Base-by-base conservation (phyloP, 2,329 filamentous ascomycete genomes). In the Diplodia mutila region DNA sequence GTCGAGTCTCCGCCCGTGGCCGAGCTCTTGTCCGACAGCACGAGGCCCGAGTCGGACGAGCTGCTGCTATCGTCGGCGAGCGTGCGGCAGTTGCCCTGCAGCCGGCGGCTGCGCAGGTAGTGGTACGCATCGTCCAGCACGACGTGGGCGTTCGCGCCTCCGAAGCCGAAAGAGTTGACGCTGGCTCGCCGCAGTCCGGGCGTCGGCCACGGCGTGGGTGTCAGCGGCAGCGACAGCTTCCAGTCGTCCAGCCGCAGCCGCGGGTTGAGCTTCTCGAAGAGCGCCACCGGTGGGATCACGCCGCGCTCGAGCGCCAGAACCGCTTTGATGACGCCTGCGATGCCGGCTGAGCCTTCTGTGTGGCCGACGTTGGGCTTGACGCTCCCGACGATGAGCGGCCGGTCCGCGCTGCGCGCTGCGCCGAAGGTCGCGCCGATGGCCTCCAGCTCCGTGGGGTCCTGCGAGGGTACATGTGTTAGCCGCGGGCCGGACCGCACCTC, bases 361-460 rank as follows among this genome's bases (percentile, higher is more conserved):
- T 79, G 77, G 3, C 77, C 77, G 5, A 79, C 54, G 23, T 74
- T 75, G 5, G n/a, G 66, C 67, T 78, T 78, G 1, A 75, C 65
- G 1, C 64, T 66, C 5, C 49, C 23, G 25, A 72, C 51, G 21
- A 54, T 25, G 18, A 66, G 27, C 27, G 37, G 12, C 52, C 29
- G 8, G 18, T 12, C 52, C 18, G 29, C 77, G 77, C 0, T 77
- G 69, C 4, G 76, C 37, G 11, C 37, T n/a, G 12, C 73, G 2
- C 75, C 75, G 12, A 76, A 14, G 9, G 27, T 34, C n/a, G 16
- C n/a, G 1, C 11, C 52, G 18, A 55, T 34, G 16, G 52, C 52
- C 9, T 29, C 29, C 7, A 55, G 27, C n/a, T 55, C 52, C 6
- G 21, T 9, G 29, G 27, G 27, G 14, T 55, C n/a, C n/a, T n/a